A percentile compares a stretch with the other conserved stretches of the same genome.
Conservation (phyloP, 1,284 basidiomycete genomes). For the Fomitopsis schrenkii region DNA sequence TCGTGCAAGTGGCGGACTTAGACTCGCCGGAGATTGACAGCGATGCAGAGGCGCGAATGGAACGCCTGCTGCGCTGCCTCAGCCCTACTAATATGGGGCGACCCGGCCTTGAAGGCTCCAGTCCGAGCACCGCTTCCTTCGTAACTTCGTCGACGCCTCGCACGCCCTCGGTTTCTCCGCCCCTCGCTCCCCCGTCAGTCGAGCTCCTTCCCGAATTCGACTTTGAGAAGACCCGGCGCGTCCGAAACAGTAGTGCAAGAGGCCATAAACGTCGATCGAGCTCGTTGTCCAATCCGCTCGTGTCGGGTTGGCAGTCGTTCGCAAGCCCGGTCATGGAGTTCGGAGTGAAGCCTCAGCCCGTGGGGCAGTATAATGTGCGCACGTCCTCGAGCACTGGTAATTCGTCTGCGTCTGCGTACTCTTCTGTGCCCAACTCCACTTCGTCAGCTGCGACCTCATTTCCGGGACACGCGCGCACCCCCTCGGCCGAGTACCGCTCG, state of each 20-base stretch:
- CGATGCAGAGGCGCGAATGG: not conserved
- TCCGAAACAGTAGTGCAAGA: not conserved
- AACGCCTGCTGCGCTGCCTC: not conserved
- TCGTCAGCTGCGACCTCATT: not conserved
- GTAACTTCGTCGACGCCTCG: not conserved
- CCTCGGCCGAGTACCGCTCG: not conserved
- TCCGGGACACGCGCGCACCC: not conserved
- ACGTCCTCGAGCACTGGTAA: not conserved
- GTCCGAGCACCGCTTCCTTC: not conserved
- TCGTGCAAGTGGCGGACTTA: not conserved
- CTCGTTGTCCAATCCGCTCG: not conserved
- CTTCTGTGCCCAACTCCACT: not conserved
- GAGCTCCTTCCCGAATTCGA: constrained; percentile 17
- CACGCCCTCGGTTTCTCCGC: not conserved
- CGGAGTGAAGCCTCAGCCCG: not conserved
- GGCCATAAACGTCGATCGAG: constrained; percentile 7
- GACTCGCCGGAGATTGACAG: not conserved
- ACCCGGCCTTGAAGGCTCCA: not conserved
- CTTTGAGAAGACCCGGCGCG: constrained; percentile 12
- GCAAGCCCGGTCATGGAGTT: not conserved
- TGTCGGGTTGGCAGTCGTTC: not conserved
- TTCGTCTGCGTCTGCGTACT: not conserved
- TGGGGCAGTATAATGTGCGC: not conserved
- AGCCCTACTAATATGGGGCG: not conserved
- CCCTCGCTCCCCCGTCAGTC: constrained; percentile 2